Percentiles rank a stretch among this genome's conserved stretches.
These are phyloP conservation scores for Cladosporium oxysporum DNA, from an alignment of 2,329 filamentous ascomycete species.

Conservation along the genomic window DNA sequence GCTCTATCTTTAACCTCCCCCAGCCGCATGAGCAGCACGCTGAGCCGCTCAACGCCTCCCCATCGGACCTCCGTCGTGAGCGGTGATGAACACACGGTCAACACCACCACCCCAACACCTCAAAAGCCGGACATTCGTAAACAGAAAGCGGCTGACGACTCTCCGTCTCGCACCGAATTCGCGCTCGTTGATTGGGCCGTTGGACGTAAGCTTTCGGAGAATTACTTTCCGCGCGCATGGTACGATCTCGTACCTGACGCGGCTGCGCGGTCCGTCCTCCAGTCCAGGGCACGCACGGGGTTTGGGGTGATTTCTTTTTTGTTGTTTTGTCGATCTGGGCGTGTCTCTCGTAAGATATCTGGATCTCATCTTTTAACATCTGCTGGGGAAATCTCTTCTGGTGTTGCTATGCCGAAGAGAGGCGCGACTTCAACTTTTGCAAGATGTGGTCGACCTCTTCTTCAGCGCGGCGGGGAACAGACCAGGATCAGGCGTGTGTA, in stretches of 20 bases:
- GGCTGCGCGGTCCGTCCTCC: constrained; percentile 3
- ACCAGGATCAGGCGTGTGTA: not conserved
- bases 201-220: not conserved
- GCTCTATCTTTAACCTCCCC: not conserved
- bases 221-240: constrained; percentile 2
- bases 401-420: not conserved
- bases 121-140: constrained; percentile 2
- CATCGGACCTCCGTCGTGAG: constrained; percentile 2
- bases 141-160: not conserved
- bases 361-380: not conserved
- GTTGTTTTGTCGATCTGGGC: constrained; percentile 1
- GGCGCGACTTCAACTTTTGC: not conserved
- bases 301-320: not conserved
- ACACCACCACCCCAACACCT: not conserved
- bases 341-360: constrained; percentile 1
- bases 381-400: not conserved
- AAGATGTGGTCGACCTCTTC: not conserved
- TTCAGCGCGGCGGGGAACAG: not conserved
- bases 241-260: constrained; percentile 8
- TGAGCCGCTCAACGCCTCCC: constrained; percentile 7
- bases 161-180: not conserved
- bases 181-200: not conserved
- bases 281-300: not conserved
- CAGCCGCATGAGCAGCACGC: not conserved
- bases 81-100: not conserved